Conservation (phyloP, 306 rosid species). For the Biancaea sappan region DNA sequence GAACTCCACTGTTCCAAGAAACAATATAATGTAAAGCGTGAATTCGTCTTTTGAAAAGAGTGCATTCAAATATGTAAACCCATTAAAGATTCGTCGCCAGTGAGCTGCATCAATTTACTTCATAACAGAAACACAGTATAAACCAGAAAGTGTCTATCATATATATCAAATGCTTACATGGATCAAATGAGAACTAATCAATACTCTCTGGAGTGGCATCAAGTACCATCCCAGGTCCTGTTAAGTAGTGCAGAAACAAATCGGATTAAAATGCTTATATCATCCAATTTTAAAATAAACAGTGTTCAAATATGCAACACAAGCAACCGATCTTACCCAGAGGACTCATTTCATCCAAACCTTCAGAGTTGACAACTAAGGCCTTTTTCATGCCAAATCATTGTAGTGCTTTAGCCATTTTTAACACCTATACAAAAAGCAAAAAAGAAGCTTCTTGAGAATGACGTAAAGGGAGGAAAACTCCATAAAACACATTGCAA, state of each 20-base stretch:
- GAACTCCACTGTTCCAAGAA: constrained; percentile 66
- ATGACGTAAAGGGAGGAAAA: constrained; percentile 15
- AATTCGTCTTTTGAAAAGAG: constrained; percentile 23
- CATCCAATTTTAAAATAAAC: constrained; percentile 11
- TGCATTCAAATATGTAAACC: constrained; percentile 23
- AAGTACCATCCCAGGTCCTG: constrained; percentile 89
- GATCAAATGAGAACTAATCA: constrained; percentile 85
- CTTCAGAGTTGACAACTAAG: constrained; percentile 93
- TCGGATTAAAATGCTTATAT: constrained; percentile 16
- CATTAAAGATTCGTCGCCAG: constrained; percentile 23
- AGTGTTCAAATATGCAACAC: neutral
- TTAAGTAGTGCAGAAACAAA: constrained; percentile 24
- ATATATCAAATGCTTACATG: constrained; percentile 59
- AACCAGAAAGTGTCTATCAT: constrained; percentile 15
- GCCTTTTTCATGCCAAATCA: constrained; percentile 86
- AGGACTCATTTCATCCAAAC: constrained; percentile 95
- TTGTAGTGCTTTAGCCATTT: constrained; percentile 84
- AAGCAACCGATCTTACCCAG: constrained; percentile 60
- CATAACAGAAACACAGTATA: neutral
- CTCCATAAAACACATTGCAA: constrained; percentile 1
- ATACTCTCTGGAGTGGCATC: constrained; percentile 76
- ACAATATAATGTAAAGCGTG: constrained; percentile 30
- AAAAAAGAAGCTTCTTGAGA: constrained; percentile 23
- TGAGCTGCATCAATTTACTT: constrained; percentile 25
- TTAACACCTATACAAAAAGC: constrained; percentile 59